These are phyloP conservation scores for Neospora caninum DNA, from an alignment of 169 alveolate species.

Conservation along the genomic window DNA sequence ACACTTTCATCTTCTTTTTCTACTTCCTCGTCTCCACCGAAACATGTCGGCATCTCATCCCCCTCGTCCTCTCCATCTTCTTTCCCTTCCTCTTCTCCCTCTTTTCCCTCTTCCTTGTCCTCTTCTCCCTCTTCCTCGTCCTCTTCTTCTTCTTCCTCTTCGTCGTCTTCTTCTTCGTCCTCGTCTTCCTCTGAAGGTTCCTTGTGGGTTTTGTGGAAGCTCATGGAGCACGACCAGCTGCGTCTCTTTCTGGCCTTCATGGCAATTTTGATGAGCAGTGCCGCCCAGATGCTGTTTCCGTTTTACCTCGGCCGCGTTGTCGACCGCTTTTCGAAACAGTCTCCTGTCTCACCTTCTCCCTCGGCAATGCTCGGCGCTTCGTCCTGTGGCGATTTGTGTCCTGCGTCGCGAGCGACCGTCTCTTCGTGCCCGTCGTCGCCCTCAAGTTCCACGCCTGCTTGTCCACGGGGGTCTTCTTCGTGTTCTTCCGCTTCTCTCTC, in stretches of 20 bases:
- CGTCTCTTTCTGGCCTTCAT: slow-evolving; percentile 1
- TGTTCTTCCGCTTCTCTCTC: too few species aligned
- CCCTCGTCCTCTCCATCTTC: neutral
- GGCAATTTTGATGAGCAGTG: slow-evolving; percentile 60
- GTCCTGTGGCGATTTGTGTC: neutral
- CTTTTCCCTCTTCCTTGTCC: neutral
- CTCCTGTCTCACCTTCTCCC: neutral
- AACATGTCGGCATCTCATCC: neutral
- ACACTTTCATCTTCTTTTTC: neutral
- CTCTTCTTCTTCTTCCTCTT: neutral
- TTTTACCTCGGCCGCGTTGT: slow-evolving; percentile 39
- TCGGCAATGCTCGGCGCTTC: neutral
- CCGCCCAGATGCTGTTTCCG: slow-evolving; percentile 51
- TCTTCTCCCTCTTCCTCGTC: neutral
- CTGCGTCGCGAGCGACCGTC: neutral
- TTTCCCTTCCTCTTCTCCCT: neutral
- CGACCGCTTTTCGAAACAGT: slow-evolving; percentile 4
- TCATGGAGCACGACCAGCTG: slow-evolving; percentile 36
- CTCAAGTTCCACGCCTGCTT: neutral
- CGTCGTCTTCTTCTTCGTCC: neutral
- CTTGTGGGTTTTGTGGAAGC: neutral
- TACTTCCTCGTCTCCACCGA: neutral
- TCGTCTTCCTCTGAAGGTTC: neutral
- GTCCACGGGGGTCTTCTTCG: too few species aligned
- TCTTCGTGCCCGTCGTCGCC: neutral